These are phyloP conservation scores for Trichoderma afroharzianum DNA, from an alignment of 2,329 filamentous ascomycete genomes.

Conservation along the genomic window DNA sequence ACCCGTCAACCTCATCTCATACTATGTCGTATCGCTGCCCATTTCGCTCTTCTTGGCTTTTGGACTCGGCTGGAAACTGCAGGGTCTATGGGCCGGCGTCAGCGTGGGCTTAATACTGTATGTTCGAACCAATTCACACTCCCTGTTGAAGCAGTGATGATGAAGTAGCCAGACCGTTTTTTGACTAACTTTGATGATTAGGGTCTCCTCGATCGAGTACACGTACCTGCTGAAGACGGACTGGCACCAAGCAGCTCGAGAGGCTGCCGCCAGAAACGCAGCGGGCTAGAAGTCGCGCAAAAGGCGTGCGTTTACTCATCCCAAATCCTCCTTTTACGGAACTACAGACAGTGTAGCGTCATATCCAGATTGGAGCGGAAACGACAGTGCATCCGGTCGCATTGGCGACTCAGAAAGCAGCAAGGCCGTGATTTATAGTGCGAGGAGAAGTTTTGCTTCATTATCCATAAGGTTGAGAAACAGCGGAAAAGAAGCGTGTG, in stretches of 20 bases:
- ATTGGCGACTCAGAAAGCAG: not conserved
- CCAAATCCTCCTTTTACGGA: not conserved
- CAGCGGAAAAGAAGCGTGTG: not conserved
- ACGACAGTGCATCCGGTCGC: not conserved
- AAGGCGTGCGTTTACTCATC: not conserved
- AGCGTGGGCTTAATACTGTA: constrained; percentile 66
- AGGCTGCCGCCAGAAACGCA: constrained; percentile 51
- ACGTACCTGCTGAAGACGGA: constrained; percentile 49
- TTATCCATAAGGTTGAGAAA: not conserved
- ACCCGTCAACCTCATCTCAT: constrained; percentile 80
- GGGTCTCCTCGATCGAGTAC: constrained; percentile 53
- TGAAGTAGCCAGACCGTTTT: not conserved
- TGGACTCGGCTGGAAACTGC: constrained; percentile 69
- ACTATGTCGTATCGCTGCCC: constrained; percentile 83
- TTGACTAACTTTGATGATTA: constrained; percentile 23
- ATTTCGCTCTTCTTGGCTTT: constrained; percentile 78
- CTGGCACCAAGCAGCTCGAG: constrained; percentile 51
- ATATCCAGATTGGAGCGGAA: not conserved
- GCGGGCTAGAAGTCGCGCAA: constrained; percentile 33
- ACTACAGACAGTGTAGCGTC: not conserved
- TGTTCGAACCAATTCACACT: constrained; percentile 28
- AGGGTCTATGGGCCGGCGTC: constrained; percentile 78
- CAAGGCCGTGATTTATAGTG: not conserved
- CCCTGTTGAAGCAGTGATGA: not conserved
- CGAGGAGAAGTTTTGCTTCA: not conserved